phyloP scores from a whole-genome alignment of 2,329 filamentous ascomycete genomes.

The Neocucurbitaria cava region DNA sequence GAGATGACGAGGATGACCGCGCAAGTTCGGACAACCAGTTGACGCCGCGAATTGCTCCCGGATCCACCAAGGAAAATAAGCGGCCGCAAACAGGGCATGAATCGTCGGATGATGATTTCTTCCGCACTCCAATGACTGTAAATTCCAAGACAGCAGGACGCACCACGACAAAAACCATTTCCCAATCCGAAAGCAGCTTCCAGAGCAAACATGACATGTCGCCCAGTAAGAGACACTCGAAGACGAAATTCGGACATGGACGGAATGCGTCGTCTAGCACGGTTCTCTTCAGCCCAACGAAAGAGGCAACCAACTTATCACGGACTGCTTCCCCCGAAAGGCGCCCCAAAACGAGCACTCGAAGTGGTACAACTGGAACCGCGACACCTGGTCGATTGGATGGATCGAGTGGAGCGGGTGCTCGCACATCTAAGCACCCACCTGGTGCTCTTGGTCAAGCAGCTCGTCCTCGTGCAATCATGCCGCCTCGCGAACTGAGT shows the following conservation, averaged over 20 bases:
- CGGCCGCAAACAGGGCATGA: constrained; percentile 34
- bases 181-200: constrained; percentile 41
- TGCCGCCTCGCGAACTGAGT: constrained; percentile 60
- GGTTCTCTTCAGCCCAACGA: constrained; percentile 77
- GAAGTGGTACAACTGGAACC: constrained; percentile 42
- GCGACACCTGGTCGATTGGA: constrained; percentile 41
- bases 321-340: constrained; percentile 37
- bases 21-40: constrained; percentile 36
- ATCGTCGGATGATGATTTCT: constrained; percentile 52
- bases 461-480: constrained; percentile 36
- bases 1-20: constrained; percentile 78
- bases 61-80: constrained; percentile 36
- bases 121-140: constrained; percentile 52
- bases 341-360: constrained; percentile 36
- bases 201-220: constrained; percentile 42
- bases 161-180: constrained; percentile 27
- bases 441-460: constrained; percentile 35
- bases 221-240: constrained; percentile 30
- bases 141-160: constrained; percentile 36
- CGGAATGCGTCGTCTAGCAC: constrained; percentile 83
- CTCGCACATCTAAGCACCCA: constrained; percentile 54
- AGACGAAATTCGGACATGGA: constrained; percentile 60
- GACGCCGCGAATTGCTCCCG: constrained; percentile 22
- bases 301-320: constrained; percentile 49
- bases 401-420: constrained; percentile 28